A percentile compares a stretch with the other conserved stretches of the same genome.
Evolutionary conservation across 441 rosid genomes (phyloP).

Genomic region (Francoa sonchifolia): DNA sequence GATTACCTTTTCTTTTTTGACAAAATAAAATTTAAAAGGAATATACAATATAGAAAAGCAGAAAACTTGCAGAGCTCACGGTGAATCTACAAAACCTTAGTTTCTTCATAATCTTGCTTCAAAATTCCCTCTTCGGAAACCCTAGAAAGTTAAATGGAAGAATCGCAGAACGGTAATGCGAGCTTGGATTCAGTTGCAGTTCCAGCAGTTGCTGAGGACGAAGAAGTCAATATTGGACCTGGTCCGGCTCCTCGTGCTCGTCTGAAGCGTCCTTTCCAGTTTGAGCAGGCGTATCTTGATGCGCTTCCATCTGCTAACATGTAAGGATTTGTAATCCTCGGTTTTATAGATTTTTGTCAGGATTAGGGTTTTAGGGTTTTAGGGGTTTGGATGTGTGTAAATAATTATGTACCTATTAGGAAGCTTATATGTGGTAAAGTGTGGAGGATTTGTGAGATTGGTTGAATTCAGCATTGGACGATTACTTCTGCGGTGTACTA

Average conservation of each 20-base stretch:
- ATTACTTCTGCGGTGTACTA: too few species aligned
- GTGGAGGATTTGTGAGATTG: too few species aligned
- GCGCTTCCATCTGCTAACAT: constrained; percentile 85
- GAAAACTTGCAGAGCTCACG: too few species aligned
- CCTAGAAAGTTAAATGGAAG: constrained; percentile 32
- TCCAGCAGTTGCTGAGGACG: constrained; percentile 26
- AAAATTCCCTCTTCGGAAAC: background rate
- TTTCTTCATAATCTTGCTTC: background rate
- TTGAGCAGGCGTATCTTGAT: constrained; percentile 81
- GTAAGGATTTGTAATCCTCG: constrained; percentile 17
- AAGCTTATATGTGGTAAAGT: too few species aligned
- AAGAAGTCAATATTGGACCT: constrained; percentile 49
- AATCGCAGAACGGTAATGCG: constrained; percentile 28
- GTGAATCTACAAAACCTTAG: background rate
- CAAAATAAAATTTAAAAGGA: too few species aligned
- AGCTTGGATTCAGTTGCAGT: too few species aligned
- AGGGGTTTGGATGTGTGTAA: background rate
- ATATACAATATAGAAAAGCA: too few species aligned
- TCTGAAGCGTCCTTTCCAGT: constrained; percentile 79
- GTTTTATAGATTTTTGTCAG: background rate
- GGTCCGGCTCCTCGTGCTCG: constrained; percentile 60
- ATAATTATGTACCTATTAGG: too few species aligned
- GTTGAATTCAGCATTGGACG: too few species aligned
- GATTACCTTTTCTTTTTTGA: too few species aligned
- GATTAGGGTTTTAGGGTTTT: background rate